phyloP scores from a whole-genome alignment of 306 rosid genomes.

The Potentilla sterilis region DNA sequence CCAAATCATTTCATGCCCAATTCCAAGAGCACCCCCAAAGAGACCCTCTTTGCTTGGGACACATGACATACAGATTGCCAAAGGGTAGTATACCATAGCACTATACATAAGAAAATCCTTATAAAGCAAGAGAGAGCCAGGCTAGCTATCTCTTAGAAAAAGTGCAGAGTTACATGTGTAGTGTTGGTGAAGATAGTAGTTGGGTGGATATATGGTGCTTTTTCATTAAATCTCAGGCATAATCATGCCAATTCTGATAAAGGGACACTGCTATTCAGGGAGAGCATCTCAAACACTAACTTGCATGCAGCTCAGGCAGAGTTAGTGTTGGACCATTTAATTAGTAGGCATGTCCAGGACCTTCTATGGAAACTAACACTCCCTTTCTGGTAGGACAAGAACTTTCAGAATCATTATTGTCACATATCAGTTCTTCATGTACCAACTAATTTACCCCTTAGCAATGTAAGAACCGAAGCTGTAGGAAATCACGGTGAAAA shows the following conservation, averaged over 20 bases:
- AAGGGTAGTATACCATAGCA: neutral
- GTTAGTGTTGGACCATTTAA: constrained; percentile 1
- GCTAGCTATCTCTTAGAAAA: constrained; percentile 3
- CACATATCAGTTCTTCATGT: neutral
- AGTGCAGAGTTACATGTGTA: neutral
- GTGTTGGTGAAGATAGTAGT: neutral
- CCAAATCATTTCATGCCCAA: constrained; percentile 12
- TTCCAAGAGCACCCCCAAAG: neutral
- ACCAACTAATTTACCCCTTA: neutral
- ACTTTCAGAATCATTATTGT: neutral
- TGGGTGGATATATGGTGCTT: neutral
- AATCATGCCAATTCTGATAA: constrained; percentile 2
- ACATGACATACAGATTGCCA: neutral
- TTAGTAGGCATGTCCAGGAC: neutral
- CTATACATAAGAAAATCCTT: neutral
- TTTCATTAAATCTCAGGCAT: constrained; percentile 10
- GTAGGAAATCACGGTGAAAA: neutral
- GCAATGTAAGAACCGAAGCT: neutral
- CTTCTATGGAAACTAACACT: neutral
- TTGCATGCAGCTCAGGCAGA: neutral
- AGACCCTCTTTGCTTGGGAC: neutral
- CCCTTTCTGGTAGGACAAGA: neutral
- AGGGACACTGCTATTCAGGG: constrained; percentile 2
- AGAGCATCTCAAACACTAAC: constrained; percentile 2
- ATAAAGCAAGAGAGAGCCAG: constrained; percentile 4